These are phyloP conservation scores for Fomitopsis pulvina DNA, from an alignment of 768 basidiomycete species.

Conservation along the genomic window DNA sequence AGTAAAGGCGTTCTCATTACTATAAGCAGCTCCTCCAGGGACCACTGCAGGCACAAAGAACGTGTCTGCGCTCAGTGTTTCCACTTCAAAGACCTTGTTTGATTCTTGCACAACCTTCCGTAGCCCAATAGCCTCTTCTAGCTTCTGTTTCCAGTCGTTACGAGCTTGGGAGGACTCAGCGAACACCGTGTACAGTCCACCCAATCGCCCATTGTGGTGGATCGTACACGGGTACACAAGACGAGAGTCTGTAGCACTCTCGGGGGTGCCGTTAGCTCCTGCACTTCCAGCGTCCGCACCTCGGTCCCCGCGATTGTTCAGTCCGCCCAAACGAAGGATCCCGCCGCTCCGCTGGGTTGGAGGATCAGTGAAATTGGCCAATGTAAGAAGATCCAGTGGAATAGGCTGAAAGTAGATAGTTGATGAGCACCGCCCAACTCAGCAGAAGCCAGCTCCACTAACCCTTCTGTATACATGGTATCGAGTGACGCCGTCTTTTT, in stretches of 20 bases:
- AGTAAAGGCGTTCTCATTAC: conserved; percentile 63
- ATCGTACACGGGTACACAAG: conserved; percentile 84
- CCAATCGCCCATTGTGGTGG: conserved; percentile 82
- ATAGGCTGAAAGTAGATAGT: conserved; percentile 57
- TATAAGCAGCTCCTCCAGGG: conserved; percentile 47
- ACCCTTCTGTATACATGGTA: conserved; percentile 81
- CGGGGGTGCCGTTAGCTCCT: conserved; percentile 28
- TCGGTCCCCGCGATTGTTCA: conserved; percentile 30
- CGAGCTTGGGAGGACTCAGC: conserved; percentile 75
- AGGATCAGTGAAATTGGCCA: conserved; percentile 77
- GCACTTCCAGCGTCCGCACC: conserved; percentile 21
- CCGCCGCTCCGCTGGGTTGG: conserved; percentile 71
- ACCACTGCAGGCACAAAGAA: conserved; percentile 72
- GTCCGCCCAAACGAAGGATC: conserved; percentile 52
- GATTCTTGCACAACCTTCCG: conserved; percentile 86
- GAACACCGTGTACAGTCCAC: conserved; percentile 83
- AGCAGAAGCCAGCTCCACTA: conserved; percentile 20
- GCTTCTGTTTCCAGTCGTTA: conserved; percentile 82
- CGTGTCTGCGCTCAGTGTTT: conserved; percentile 82
- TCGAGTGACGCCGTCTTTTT: conserved; percentile 66
- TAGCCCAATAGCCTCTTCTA: conserved; percentile 82
- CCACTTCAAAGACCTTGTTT: conserved; percentile 92
- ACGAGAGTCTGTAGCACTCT: conserved; percentile 54
- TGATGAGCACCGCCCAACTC: conserved; percentile 1
- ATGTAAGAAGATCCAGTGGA: conserved; percentile 82